These are phyloP conservation scores for Venturia effusa DNA, from an alignment of 2,329 filamentous ascomycete genomes.

Conservation along the genomic window DNA sequence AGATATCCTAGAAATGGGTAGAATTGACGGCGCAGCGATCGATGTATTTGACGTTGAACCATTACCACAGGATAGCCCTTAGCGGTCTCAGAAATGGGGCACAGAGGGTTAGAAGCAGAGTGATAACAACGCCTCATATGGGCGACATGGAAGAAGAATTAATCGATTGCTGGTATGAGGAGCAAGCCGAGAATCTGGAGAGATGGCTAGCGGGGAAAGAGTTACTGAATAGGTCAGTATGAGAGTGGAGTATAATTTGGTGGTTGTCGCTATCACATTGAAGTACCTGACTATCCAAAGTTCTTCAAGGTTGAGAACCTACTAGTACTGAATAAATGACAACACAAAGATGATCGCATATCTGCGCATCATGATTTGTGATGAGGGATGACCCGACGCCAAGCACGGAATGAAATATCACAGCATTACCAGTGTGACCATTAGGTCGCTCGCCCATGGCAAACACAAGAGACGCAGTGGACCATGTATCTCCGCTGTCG, in stretches of 20 bases:
- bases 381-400: too few species aligned
- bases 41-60: slow-evolving; percentile 66
- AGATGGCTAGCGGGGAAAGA: slow-evolving; percentile 51
- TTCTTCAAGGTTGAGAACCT: too few species aligned
- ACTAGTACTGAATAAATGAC: too few species aligned
- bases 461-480: too few species aligned
- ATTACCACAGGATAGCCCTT: slow-evolving; percentile 50
- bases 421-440: too few species aligned
- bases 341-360: too few species aligned
- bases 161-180: slow-evolving; percentile 56
- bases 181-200: slow-evolving; percentile 56
- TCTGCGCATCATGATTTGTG: too few species aligned
- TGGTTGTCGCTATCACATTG: too few species aligned
- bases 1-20: slow-evolving; percentile 43
- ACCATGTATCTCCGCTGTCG: too few species aligned
- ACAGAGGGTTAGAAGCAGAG: slow-evolving; percentile 50
- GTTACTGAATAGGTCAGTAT: background rate
- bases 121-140: slow-evolving; percentile 69
- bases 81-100: slow-evolving; percentile 58
- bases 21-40: slow-evolving; percentile 53
- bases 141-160: slow-evolving; percentile 63
- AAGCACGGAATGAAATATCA: too few species aligned
- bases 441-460: too few species aligned
- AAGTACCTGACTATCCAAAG: too few species aligned
- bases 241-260: background rate